Evolutionary conservation across 192 early-diverging fungal species (phyloP).

Genomic region (Physocladia obscura): DNA sequence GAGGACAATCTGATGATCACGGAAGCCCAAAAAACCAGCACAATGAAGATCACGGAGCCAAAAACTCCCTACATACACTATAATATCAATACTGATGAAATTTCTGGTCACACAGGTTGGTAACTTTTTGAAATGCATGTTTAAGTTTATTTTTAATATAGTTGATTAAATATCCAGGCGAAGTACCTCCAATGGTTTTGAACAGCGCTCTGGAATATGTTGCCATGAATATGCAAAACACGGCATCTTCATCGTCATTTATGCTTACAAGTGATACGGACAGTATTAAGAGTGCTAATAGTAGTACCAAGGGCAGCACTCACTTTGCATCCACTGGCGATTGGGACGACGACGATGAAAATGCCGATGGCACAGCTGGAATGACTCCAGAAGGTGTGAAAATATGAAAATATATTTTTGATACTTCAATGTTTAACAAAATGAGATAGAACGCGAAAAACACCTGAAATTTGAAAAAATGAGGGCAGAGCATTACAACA

Average conservation of each 20-base stretch:
- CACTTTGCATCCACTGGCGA: conserved; percentile 4
- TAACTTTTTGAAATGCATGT: background rate
- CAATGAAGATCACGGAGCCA: conserved; percentile 96
- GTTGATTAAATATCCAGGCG: background rate
- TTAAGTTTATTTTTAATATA: background rate
- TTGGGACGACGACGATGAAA: conserved; percentile 36
- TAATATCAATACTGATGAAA: conserved; percentile 74
- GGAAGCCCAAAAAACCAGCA: conserved; percentile 83
- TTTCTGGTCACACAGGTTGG: conserved; percentile 53
- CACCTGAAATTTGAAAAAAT: conserved; percentile 70
- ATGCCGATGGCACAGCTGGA: background rate
- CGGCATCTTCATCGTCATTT: background rate
- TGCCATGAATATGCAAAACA: background rate
- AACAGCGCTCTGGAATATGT: background rate
- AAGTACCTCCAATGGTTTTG: conserved; percentile 20
- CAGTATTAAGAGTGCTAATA: background rate
- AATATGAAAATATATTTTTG: background rate
- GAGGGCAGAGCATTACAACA: conserved; percentile 88
- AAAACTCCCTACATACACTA: conserved; percentile 95
- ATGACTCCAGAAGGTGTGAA: conserved; percentile 34
- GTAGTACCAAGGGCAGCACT: background rate
- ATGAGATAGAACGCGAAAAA: conserved; percentile 25
- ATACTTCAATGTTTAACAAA: background rate
- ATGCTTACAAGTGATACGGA: conserved; percentile 22
- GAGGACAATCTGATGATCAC: conserved; percentile 89